phyloP scores from a whole-genome alignment of 2,329 filamentous ascomycete genomes.

The Penicillium sp. region DNA sequence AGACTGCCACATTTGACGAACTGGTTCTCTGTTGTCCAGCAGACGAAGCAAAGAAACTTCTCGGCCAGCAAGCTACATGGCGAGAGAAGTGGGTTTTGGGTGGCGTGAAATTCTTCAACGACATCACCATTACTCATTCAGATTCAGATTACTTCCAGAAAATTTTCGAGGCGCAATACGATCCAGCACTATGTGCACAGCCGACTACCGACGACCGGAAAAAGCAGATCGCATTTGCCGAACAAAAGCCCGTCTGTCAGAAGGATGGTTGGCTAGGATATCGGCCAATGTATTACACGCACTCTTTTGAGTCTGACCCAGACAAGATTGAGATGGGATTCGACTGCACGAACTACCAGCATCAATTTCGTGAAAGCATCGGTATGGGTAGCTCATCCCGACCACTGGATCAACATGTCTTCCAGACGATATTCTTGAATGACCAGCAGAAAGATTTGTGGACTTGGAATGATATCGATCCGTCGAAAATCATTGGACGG shows the following conservation, averaged over 20 bases:
- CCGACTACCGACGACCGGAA: slow-evolving; percentile 44
- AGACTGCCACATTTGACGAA: slow-evolving; percentile 57
- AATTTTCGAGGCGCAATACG: slow-evolving; percentile 58
- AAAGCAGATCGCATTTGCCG: slow-evolving; percentile 49
- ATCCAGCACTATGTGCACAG: slow-evolving; percentile 51
- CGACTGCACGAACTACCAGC: slow-evolving; percentile 74
- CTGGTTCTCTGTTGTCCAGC: slow-evolving; percentile 58
- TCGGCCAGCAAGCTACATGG: slow-evolving; percentile 54
- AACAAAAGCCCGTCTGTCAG: slow-evolving; percentile 38
- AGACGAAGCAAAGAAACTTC: slow-evolving; percentile 56
- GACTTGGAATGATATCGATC: slow-evolving; percentile 58
- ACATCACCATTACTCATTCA: slow-evolving; percentile 62
- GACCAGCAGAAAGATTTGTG: slow-evolving; percentile 58
- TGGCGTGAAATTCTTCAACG: slow-evolving; percentile 65
- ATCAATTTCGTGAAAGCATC: slow-evolving; percentile 59
- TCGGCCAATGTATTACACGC: slow-evolving; percentile 63
- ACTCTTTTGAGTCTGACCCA: slow-evolving; percentile 54
- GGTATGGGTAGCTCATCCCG: slow-evolving; percentile 25
- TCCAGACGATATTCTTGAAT: slow-evolving; percentile 66
- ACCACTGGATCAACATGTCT: slow-evolving; percentile 62
- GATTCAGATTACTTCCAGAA: slow-evolving; percentile 59
- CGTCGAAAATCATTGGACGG: slow-evolving; percentile 56
- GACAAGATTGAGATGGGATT: slow-evolving; percentile 65
- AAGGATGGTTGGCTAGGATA: slow-evolving; percentile 45
- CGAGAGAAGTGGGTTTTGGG: slow-evolving; percentile 68